Percentiles rank a stretch among this genome's conserved stretches.
These are phyloP conservation scores for Ensete glaucum DNA, from an alignment of 176 grass and related monocot genomes.

Conservation along the genomic window DNA sequence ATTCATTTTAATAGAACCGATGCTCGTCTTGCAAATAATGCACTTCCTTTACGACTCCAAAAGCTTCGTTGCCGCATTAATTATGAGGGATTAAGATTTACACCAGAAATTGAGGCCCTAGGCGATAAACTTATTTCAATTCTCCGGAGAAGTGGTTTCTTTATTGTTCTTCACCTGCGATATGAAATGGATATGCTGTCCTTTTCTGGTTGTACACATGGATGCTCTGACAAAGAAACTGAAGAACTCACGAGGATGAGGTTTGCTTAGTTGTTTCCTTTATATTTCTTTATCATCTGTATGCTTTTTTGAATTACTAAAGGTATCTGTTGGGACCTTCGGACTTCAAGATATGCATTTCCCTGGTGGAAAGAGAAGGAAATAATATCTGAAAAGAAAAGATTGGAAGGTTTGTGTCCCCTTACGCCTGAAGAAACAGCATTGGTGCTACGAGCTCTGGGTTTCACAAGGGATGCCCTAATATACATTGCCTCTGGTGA, in stretches of 20 bases:
- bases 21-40: slow-evolving; percentile 83
- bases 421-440: slow-evolving; percentile 93
- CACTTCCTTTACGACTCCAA: slow-evolving; percentile 71
- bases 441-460: slow-evolving; percentile 72
- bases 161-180: slow-evolving; percentile 89
- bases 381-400: slow-evolving; percentile 87
- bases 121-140: slow-evolving; percentile 67
- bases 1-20: slow-evolving; percentile 81
- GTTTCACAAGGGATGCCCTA: slow-evolving; percentile 52
- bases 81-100: slow-evolving; percentile 74
- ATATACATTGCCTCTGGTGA: slow-evolving; percentile 95
- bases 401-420: slow-evolving; percentile 79
- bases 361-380: slow-evolving; percentile 99
- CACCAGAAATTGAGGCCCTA: slow-evolving; percentile 65
- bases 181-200: slow-evolving; percentile 99
- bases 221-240: slow-evolving; percentile 69
- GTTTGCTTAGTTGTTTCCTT: slow-evolving; percentile 13
- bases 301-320: slow-evolving; percentile 2
- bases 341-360: slow-evolving; percentile 63
- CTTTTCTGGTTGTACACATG: slow-evolving; percentile 94
- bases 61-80: slow-evolving; percentile 81
- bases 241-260: slow-evolving; percentile 85
- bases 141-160: slow-evolving; percentile 53
- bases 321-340: slow-evolving; percentile 15
- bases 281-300: slow-evolving; percentile 4